Conservation (phyloP, 495 filamentous ascomycete genomes). For the Penicillium malachiteum region DNA sequence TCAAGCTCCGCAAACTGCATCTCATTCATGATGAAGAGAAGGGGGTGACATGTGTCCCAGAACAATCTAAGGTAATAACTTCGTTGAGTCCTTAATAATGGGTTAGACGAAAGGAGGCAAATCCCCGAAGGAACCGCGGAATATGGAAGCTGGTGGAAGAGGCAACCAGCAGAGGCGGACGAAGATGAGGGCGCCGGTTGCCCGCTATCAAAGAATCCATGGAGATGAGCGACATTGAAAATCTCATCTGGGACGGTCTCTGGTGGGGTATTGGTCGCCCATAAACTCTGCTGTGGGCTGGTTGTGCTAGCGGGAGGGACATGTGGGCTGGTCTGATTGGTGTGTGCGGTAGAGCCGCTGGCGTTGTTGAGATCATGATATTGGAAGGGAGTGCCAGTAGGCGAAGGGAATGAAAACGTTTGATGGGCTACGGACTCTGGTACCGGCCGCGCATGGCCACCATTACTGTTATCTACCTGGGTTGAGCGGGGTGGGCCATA, state of each 20-base stretch:
- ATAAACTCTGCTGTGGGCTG: neutral
- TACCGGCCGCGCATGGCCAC: neutral
- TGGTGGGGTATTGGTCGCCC: constrained; percentile 1
- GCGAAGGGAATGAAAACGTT: too few species aligned
- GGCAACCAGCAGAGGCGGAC: neutral
- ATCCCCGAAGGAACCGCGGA: neutral
- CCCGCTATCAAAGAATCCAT: constrained; percentile 5
- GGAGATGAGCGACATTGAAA: constrained; percentile 4
- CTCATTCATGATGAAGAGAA: constrained; percentile 5
- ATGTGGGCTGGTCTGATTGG: neutral
- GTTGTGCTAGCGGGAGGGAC: too few species aligned
- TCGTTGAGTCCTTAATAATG: neutral
- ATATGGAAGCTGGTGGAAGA: constrained; percentile 7
- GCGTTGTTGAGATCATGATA: too few species aligned
- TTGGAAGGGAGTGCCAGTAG: too few species aligned
- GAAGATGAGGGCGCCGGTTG: constrained; percentile 2
- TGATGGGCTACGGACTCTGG: too few species aligned
- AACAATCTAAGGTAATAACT: constrained; percentile 4
- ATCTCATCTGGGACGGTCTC: constrained; percentile 1
- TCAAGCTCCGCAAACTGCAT: constrained; percentile 2
- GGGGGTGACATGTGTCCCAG: constrained; percentile 3
- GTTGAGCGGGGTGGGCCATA: constrained; percentile 1
- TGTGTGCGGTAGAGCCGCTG: neutral
- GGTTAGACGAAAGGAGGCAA: constrained; percentile 4
- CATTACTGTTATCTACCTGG: neutral